phyloP scores from a whole-genome alignment of 164 flowering plant genomes.

The Vitis vinifera region DNA sequence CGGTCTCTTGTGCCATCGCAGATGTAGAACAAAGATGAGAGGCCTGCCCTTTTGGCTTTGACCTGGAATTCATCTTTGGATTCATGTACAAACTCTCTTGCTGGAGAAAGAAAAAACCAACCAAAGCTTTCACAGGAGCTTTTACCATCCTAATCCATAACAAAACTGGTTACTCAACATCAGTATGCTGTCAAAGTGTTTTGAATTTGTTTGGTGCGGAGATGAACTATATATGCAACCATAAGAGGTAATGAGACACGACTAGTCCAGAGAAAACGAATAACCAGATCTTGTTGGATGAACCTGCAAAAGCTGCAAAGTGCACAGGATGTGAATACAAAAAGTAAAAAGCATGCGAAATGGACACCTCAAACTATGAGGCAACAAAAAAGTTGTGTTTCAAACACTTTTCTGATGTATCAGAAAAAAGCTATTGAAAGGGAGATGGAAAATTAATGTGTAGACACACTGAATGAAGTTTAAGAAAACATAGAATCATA shows the following conservation, averaged over 20 bases:
- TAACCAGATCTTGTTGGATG: conserved; percentile 19
- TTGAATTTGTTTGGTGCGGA: conserved; percentile 2
- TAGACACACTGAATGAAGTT: background rate
- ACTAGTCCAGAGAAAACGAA: conserved; percentile 20
- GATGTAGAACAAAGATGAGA: conserved; percentile 4
- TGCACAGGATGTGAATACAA: background rate
- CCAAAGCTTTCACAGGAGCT: conserved; percentile 5
- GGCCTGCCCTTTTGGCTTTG: conserved; percentile 64
- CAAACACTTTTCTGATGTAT: background rate
- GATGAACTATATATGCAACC: conserved; percentile 4
- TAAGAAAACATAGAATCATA: background rate
- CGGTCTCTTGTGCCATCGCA: conserved; percentile 1
- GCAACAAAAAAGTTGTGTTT: background rate
- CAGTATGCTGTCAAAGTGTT: background rate
- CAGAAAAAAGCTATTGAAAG: too few relatives aligned
- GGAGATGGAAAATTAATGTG: background rate
- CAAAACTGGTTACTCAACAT: conserved; percentile 18
- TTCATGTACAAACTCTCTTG: conserved; percentile 18
- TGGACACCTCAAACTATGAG: background rate
- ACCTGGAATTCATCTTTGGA: conserved; percentile 33
- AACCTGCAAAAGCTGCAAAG: conserved; percentile 32
- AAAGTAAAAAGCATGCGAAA: too few relatives aligned
- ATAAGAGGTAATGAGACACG: conserved; percentile 22
- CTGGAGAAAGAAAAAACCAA: conserved; percentile 10
- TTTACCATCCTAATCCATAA: conserved; percentile 14